Evolutionary conservation across 805 yeast genomes (phyloP), one percentile per base, ranked within the genome.

Genomic region (Pichia manshurica): DNA sequence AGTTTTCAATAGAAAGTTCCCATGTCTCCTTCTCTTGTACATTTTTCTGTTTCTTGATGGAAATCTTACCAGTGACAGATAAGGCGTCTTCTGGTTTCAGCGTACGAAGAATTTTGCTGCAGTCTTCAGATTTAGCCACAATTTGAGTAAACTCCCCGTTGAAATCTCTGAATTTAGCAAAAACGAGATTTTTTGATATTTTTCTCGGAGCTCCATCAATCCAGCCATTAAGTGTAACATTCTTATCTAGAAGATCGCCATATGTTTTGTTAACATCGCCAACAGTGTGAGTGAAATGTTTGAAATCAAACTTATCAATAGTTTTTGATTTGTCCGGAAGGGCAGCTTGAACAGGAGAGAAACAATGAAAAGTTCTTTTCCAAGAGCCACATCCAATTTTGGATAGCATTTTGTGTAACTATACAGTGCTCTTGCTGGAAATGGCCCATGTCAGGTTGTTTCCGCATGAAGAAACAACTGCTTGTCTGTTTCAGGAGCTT

Each of bases 191-290:
- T 45, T 79, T 80, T 3, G 91, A 81, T 45, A 86, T 68, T 45
- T 79, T 78, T 46, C 83, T 74, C 0, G 96, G 93, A 53, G 82
- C 81, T 20, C 76, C 71, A 57, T 87, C 80, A 16, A 91, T 75
- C 88, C 96, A 93, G 0, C 99, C 98, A 53, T 87, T 79, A 7
- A 91, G 54, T 0, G 74, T 70, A 2, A 84, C 75, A 13, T 63
- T 55, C 10, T 53, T 20, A 12, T 50, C 46, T 7, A 59, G 17
- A 12, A 53, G 36, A 3, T 37, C 16, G 2, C 40, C 40, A 16
- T 52, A 28, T 3, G 46, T 22, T 2, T 29, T 12, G 19, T 57
- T 47, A 13, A 65, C 53, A 28, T 53, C 46, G 2, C 46, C 32
- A 19, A 65, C 52, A 2, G 66, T 56, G 44, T 63, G 64, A 1